A percentile compares a stretch with the other conserved stretches of the same genome.
Conservation (phyloP, 106 monocot genomes). For the Amphibolis antarctica region DNA sequence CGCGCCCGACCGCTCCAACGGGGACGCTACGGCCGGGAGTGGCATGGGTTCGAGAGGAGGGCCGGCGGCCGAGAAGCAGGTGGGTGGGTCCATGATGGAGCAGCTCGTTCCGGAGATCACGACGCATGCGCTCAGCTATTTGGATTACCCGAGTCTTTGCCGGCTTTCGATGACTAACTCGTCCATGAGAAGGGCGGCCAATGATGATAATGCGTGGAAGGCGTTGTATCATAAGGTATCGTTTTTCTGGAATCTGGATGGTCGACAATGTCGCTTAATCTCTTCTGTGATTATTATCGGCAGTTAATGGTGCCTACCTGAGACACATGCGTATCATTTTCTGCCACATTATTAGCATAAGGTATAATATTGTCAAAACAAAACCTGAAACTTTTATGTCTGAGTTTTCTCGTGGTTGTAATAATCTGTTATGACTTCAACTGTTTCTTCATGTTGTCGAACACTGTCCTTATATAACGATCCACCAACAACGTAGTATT, state of each 20-base stretch:
- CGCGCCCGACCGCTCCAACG: not conserved
- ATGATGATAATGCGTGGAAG: slow-evolving; percentile 43
- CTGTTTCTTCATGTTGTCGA: too few relatives aligned
- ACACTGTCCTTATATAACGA: too few relatives aligned
- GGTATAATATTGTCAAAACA: too few relatives aligned
- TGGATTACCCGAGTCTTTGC: slow-evolving; percentile 39
- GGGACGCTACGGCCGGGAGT: not conserved
- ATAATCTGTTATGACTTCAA: too few relatives aligned
- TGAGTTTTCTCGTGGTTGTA: too few relatives aligned
- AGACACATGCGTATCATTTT: too few relatives aligned
- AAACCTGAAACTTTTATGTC: too few relatives aligned
- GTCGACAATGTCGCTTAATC: too few relatives aligned
- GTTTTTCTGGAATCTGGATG: not conserved
- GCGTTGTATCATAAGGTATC: slow-evolving; percentile 38
- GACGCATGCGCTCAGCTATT: slow-evolving; percentile 33
- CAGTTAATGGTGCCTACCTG: too few relatives aligned
- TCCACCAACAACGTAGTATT: too few relatives aligned
- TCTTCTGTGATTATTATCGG: not conserved
- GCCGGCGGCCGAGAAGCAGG: slow-evolving; percentile 8
- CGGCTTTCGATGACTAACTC: slow-evolving; percentile 45
- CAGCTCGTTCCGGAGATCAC: slow-evolving; percentile 45
- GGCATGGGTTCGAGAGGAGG: not conserved
- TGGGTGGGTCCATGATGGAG: slow-evolving; percentile 45
- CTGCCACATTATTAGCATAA: too few relatives aligned
- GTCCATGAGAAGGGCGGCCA: slow-evolving; percentile 38